Conservation (phyloP, 306 rosid genomes). For the Prunus salicina region DNA sequence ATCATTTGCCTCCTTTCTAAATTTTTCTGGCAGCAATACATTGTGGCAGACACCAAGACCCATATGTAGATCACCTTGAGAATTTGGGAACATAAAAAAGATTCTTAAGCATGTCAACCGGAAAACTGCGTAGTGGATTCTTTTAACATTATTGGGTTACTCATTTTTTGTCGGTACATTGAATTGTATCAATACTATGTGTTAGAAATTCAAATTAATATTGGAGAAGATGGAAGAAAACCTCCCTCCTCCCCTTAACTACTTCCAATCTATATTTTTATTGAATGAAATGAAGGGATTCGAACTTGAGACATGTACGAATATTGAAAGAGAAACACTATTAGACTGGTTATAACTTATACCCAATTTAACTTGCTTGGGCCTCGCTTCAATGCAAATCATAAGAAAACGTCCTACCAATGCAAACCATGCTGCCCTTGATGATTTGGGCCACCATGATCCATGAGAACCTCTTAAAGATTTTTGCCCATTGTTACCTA, state of each 20-base stretch:
- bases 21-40: constrained; percentile 32
- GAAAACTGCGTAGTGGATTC: constrained; percentile 9
- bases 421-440: too few relatives aligned
- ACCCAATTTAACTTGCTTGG: too few relatives aligned
- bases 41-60: constrained; percentile 56
- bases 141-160: background rate
- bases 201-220: background rate
- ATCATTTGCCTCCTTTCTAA: constrained; percentile 41
- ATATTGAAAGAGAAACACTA: too few relatives aligned
- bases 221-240: background rate
- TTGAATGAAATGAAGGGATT: too few relatives aligned
- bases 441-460: too few relatives aligned
- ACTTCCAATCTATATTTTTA: too few relatives aligned
- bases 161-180: background rate
- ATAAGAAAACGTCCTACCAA: too few relatives aligned
- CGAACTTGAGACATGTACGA: too few relatives aligned
- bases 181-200: background rate
- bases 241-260: background rate
- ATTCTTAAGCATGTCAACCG: constrained; percentile 36
- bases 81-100: constrained; percentile 23
- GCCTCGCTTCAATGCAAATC: too few relatives aligned
- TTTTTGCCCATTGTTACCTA: too few relatives aligned
- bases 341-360: too few relatives aligned
- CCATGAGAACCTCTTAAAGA: too few relatives aligned
- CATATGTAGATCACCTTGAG: constrained; percentile 30